Conservation (phyloP, 495 filamentous ascomycete genomes). For the Lepraria neglecta region DNA sequence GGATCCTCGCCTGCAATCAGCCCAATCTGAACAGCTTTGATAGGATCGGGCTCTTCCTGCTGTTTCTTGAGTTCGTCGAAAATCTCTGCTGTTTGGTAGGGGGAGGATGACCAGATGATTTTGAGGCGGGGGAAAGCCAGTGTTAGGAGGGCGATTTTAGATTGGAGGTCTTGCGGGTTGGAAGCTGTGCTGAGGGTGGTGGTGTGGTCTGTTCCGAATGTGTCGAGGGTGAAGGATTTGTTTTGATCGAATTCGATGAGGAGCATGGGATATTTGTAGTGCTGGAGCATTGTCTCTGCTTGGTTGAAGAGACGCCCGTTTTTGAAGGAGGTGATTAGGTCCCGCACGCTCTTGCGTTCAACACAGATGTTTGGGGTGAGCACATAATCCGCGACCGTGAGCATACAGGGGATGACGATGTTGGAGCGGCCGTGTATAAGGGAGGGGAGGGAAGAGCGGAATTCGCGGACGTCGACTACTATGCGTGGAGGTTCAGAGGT, state of each 20-base stretch:
- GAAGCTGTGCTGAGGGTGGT: constrained; percentile 49
- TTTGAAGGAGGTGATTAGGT: constrained; percentile 84
- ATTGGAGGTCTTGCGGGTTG: constrained; percentile 68
- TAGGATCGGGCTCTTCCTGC: constrained; percentile 82
- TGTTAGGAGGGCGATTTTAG: constrained; percentile 86
- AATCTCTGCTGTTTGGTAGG: constrained; percentile 96
- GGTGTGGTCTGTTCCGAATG: constrained; percentile 73
- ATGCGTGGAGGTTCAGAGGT: constrained; percentile 88
- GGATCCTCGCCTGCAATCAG: constrained; percentile 52
- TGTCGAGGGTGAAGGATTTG: constrained; percentile 93
- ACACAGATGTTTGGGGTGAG: constrained; percentile 84
- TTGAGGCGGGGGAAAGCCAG: constrained; percentile 84
- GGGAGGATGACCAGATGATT: constrained; percentile 88
- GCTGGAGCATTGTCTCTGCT: constrained; percentile 84
- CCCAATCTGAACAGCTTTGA: constrained; percentile 76
- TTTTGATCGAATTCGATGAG: constrained; percentile 97
- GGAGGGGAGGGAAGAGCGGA: constrained; percentile 85
- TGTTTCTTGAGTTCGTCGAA: constrained; percentile 88
- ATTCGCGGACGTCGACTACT: constrained; percentile 93
- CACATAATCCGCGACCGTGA: constrained; percentile 96
- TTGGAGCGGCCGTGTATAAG: constrained; percentile 82
- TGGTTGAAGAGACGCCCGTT: constrained; percentile 90
- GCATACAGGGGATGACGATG: constrained; percentile 81
- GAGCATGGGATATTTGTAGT: constrained; percentile 87
- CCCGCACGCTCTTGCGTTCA: constrained; percentile 86